Conservation (phyloP, 2,329 filamentous ascomycete genomes). For the Orbilia oligospora region DNA sequence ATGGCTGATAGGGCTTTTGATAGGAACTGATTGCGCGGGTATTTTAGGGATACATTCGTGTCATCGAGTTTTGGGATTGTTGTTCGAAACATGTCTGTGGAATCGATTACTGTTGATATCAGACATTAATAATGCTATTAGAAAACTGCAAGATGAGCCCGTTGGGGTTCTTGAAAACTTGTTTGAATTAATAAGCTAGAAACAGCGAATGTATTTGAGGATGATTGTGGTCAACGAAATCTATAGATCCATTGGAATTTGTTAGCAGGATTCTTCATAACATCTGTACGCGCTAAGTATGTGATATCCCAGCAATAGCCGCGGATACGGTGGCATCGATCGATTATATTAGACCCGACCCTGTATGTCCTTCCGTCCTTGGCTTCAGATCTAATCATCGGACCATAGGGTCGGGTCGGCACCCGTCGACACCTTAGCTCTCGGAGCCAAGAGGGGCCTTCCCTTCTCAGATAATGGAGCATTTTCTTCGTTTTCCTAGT, state of each 20-base stretch:
- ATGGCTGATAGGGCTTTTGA: constrained; percentile 53
- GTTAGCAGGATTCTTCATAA: neutral
- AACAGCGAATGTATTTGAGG: neutral
- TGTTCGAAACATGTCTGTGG: constrained; percentile 28
- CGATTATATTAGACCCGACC: neutral
- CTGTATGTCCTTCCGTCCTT: constrained; percentile 2
- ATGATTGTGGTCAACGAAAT: neutral
- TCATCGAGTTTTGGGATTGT: constrained; percentile 8
- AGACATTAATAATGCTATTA: constrained; percentile 49
- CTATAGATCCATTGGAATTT: neutral
- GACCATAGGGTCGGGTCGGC: constrained; percentile 1
- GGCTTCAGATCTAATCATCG: constrained; percentile 8
- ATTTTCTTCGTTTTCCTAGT: constrained; percentile 9
- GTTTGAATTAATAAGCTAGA: neutral
- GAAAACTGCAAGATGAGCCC: constrained; percentile 20
- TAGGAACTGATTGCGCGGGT: constrained; percentile 29
- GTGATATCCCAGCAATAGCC: constrained; percentile 5
- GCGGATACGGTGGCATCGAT: constrained; percentile 11
- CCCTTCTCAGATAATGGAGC: neutral
- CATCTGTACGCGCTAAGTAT: constrained; percentile 9
- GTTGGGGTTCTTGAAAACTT: neutral
- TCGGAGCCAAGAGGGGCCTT: constrained; percentile 13
- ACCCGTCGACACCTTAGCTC: constrained; percentile 5
- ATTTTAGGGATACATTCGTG: constrained; percentile 39
- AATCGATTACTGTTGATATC: neutral